A percentile compares a stretch with the other conserved stretches of the same genome.
Conservation (phyloP, 129 eudicot species). For the Erigeron canadensis region DNA sequence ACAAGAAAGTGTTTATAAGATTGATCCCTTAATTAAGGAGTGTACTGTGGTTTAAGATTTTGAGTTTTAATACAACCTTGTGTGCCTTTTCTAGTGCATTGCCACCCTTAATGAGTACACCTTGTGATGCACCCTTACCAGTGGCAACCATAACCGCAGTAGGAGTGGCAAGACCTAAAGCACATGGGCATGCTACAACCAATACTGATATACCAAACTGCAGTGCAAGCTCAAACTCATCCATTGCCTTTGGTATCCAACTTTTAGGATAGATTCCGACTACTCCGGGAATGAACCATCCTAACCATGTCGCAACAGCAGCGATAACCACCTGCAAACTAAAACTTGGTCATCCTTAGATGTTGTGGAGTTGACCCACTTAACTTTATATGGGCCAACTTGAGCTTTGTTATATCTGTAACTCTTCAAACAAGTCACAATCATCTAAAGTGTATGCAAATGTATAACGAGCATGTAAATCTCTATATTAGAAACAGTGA, state of each 20-base stretch:
- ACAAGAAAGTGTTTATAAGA: not conserved
- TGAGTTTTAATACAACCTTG: slow-evolving; percentile 49
- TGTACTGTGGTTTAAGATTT: not conserved
- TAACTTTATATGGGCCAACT: not conserved
- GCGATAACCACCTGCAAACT: slow-evolving; percentile 64
- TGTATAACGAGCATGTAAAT: not conserved
- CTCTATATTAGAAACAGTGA: not conserved
- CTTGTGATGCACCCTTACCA: slow-evolving; percentile 96
- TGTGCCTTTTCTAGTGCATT: slow-evolving; percentile 88
- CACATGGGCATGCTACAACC: slow-evolving; percentile 99
- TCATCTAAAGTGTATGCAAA: not conserved
- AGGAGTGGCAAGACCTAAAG: slow-evolving; percentile 96
- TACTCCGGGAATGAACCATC: slow-evolving; percentile 88
- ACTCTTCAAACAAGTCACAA: not conserved
- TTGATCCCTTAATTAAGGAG: not conserved
- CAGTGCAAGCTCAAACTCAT: slow-evolving; percentile 86
- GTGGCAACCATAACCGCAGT: slow-evolving; percentile 99
- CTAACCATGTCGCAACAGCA: slow-evolving; percentile 79
- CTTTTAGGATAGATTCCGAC: slow-evolving; percentile 71
- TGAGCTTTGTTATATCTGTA: not conserved
- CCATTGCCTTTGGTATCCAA: slow-evolving; percentile 96
- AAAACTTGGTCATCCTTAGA: not conserved
- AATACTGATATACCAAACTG: slow-evolving; percentile 94
- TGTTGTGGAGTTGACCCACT: not conserved
- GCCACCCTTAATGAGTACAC: slow-evolving; percentile 97